Conservation (phyloP, 306 rosid species). For the Sicyos edulis region DNA sequence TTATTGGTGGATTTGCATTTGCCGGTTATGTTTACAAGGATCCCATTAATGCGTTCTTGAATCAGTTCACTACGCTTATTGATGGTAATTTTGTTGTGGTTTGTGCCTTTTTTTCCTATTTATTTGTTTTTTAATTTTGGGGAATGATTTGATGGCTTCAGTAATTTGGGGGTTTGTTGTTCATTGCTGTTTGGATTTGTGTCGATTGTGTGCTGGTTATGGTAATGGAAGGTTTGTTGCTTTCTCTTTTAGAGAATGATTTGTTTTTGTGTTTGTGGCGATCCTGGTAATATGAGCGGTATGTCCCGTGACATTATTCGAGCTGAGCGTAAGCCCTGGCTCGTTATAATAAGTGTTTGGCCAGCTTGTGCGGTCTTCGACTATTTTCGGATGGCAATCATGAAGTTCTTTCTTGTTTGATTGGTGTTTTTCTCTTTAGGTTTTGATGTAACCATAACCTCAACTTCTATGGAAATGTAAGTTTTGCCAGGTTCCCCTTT, state of each 20-base stretch:
- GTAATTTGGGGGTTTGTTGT: neutral
- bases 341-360: too few relatives aligned
- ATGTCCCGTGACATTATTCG: too few relatives aligned
- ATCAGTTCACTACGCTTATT: constrained; percentile 56
- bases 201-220: neutral
- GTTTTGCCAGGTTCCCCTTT: neutral
- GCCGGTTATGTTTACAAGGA: constrained; percentile 77
- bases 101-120: neutral
- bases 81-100: constrained; percentile 40
- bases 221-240: neutral
- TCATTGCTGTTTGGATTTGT: neutral
- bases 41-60: constrained; percentile 62
- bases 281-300: too few relatives aligned
- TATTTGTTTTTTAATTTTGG: neutral
- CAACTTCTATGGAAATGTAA: neutral
- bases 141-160: neutral
- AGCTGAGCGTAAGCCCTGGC: too few relatives aligned
- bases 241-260: neutral
- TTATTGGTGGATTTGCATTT: constrained; percentile 72
- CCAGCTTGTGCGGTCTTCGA: too few relatives aligned
- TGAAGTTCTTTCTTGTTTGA: neutral
- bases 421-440: neutral
- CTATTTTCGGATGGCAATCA: too few relatives aligned
- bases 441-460: neutral
- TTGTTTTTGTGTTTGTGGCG: neutral